Percentiles rank a stretch among this genome's conserved stretches.
These are phyloP conservation scores for Leptomonas pyrrhocoris DNA, from an alignment of 208 protist genomes.

Conservation along the genomic window DNA sequence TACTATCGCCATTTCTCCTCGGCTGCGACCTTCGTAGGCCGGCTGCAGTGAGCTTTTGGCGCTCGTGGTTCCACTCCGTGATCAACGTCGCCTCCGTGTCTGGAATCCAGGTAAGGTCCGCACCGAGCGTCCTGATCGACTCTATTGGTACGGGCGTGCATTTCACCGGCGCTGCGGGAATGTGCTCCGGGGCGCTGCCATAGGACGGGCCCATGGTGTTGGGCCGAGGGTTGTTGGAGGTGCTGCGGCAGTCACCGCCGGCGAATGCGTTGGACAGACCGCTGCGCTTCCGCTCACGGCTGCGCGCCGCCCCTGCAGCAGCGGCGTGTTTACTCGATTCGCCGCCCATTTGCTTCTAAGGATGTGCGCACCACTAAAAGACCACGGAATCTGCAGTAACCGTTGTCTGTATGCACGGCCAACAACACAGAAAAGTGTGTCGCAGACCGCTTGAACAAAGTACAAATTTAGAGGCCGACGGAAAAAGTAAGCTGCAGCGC, in stretches of 20 bases:
- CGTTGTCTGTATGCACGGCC: too few relatives aligned
- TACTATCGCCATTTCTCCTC: neutral
- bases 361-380: neutral
- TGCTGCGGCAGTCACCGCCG: conserved; percentile 20
- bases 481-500: too few relatives aligned
- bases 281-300: conserved; percentile 25
- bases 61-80: conserved; percentile 31
- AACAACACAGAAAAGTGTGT: too few relatives aligned
- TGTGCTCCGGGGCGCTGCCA: conserved; percentile 2
- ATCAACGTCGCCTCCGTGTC: conserved; percentile 39
- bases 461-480: too few relatives aligned
- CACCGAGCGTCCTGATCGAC: neutral
- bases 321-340: conserved; percentile 27
- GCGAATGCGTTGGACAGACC: conserved; percentile 22
- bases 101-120: conserved; percentile 37
- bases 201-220: neutral
- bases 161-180: conserved; percentile 25
- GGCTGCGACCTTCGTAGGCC: neutral
- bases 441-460: too few relatives aligned
- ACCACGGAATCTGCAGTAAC: too few relatives aligned
- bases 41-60: conserved; percentile 1
- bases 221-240: neutral
- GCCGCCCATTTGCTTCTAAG: conserved; percentile 24
- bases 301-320: conserved; percentile 2
- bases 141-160: conserved; percentile 20